Percentiles rank a stretch among this genome's conserved stretches.
Evolutionary conservation across 495 filamentous ascomycete genomes (phyloP).

Genomic region (Talaromyces wortmannii): DNA sequence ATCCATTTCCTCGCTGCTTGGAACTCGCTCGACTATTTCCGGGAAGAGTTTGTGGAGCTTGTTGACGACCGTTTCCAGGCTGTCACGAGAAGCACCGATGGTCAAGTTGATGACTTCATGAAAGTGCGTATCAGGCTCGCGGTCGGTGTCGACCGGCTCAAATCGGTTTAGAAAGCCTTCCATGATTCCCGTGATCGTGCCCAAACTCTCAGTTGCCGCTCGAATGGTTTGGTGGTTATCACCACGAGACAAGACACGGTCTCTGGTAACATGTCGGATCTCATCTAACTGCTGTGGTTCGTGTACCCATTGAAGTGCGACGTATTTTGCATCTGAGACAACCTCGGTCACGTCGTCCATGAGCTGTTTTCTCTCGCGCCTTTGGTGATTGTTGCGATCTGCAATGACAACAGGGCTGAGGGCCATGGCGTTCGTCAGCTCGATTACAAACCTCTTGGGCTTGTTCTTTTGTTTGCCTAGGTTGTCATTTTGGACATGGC

Average conservation of each 20-base stretch:
- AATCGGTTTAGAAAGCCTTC: slow-evolving; percentile 86
- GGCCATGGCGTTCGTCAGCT: slow-evolving; percentile 53
- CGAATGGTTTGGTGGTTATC: slow-evolving; percentile 99
- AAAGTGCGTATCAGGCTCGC: slow-evolving; percentile 66
- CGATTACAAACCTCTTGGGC: slow-evolving; percentile 63
- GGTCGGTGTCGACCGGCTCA: slow-evolving; percentile 59
- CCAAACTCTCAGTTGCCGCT: slow-evolving; percentile 53
- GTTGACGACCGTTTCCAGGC: slow-evolving; percentile 73
- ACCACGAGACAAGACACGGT: slow-evolving; percentile 75
- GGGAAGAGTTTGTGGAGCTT: slow-evolving; percentile 68
- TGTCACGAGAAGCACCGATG: slow-evolving; percentile 68
- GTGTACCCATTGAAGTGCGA: slow-evolving; percentile 93
- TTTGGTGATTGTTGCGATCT: slow-evolving; percentile 90
- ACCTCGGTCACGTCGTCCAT: slow-evolving; percentile 65
- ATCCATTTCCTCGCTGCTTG: slow-evolving; percentile 68
- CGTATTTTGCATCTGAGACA: slow-evolving; percentile 57
- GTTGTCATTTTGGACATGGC: slow-evolving; percentile 94
- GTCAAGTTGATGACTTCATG: slow-evolving; percentile 82
- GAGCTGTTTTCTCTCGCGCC: slow-evolving; percentile 78
- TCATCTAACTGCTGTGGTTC: slow-evolving; percentile 54
- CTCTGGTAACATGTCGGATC: slow-evolving; percentile 68
- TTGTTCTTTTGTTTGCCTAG: slow-evolving; percentile 69
- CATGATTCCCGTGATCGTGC: slow-evolving; percentile 85
- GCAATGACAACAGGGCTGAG: slow-evolving; percentile 70
- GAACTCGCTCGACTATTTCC: slow-evolving; percentile 62